These are phyloP conservation scores for Backusella tuberculispora DNA, from an alignment of 192 early-diverging fungal species.

Conservation along the genomic window DNA sequence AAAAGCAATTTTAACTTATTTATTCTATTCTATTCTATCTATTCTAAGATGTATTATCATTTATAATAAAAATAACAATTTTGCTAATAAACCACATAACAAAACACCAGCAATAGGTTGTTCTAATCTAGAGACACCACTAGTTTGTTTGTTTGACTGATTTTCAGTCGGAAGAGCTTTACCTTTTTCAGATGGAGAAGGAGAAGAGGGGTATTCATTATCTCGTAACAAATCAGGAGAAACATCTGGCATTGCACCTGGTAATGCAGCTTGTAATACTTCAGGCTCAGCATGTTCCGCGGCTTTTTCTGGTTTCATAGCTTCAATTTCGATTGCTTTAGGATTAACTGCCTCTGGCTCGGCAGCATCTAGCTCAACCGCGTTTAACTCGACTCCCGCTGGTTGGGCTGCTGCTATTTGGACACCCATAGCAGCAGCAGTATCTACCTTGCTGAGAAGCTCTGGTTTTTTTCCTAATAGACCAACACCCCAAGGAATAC, in stretches of 20 bases:
- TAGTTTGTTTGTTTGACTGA: slow-evolving; percentile 3
- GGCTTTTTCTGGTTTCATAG: background rate
- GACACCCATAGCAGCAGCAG: background rate
- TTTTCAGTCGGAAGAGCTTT: slow-evolving; percentile 3
- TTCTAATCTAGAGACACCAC: background rate
- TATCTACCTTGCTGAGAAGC: background rate
- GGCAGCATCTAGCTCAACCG: too few species aligned
- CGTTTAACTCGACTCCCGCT: too few species aligned
- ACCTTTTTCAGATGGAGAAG: too few species aligned
- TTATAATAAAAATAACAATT: slow-evolving; percentile 5
- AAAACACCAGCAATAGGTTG: background rate
- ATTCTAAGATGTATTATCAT: too few species aligned
- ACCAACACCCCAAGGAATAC: slow-evolving; percentile 27
- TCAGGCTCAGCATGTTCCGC: slow-evolving; percentile 5
- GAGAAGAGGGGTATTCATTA: background rate
- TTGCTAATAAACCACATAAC: background rate
- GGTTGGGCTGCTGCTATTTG: background rate
- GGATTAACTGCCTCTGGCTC: too few species aligned
- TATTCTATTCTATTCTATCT: background rate
- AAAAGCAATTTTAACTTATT: background rate
- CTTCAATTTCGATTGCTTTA: background rate
- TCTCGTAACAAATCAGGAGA: too few species aligned
- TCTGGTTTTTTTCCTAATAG: background rate
- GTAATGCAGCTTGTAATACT: background rate
- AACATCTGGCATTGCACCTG: background rate